Evolutionary conservation across 495 filamentous ascomycete genomes (phyloP), one percentile per base, ranked within the genome.

Genomic region (Podospora pseudocomata): DNA sequence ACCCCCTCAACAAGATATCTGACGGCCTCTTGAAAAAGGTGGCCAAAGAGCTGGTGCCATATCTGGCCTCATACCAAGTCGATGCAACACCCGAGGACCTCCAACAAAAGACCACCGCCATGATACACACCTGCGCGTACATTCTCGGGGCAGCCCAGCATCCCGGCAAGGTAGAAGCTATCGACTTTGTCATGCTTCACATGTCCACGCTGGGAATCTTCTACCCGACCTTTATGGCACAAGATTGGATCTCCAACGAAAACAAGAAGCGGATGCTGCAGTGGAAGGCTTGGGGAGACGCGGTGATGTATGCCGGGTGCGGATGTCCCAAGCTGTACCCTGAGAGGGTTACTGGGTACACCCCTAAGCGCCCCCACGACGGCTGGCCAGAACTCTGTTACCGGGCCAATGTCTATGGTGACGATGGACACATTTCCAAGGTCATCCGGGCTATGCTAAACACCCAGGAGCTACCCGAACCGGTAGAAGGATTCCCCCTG

Each of bases 351-450:
- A n/a, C 19, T 2, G 55, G 9, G n/a, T 69, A 69, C 55, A 6
- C 20, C 28, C 67, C 67, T 32, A 60, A 60, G 13, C 63, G 26
- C 62, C 54, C 67, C 26, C 19, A 49, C 11, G 49, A 69, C n/a
- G 67, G 67, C 6, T 69, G 67, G 67, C 23, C 61, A 18, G 67
- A 69, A 63, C 67, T 69, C 5, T 57, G 44, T 19, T 2, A 28
- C 49, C 49, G 67, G 18, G 19, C 62, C 2, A 65, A 57, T 60
- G 67, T 69, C 4, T 69, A 65, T 32, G 53, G 20, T 4, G 67
- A 69, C 20, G 67, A 69, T 4, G 67, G 67, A 1, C 67, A 69
- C 30, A 32, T 54, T 54, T n/a, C 27, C 4, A 69, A 69, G 30
- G 5, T 69, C 16, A 26, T 65, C 5, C 61, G 67, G n/a, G 67